Evolutionary conservation across 1,284 basidiomycete species (phyloP), one percentile per base, ranked within the genome.

Genomic region (Naganishia sp.): DNA sequence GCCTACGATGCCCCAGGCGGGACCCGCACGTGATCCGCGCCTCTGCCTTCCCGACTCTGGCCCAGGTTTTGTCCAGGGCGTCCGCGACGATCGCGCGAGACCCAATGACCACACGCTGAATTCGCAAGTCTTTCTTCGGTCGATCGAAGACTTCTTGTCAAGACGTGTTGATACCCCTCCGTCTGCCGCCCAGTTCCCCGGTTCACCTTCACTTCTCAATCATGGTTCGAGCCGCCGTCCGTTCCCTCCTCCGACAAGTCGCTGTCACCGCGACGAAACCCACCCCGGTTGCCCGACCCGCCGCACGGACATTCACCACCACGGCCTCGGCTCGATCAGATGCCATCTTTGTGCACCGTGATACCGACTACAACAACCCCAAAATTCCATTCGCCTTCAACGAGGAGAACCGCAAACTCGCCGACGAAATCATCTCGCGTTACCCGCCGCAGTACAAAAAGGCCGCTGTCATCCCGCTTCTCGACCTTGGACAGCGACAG

Each of bases 371-470:
- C 80, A 97, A 97, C 83, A 94, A 94, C 80, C 87, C 91, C 45
- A 87, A 86, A 89, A 94, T 97, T 78, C 86, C 90, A 11, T 99
- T 99, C 80, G 85, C 89, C 74, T 96, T 97, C 81, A 85, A 84
- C 69, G 76, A 85, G 3, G 88, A 89, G 75, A 95, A 94, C 84
- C 74, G 88, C 79, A 90, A 90, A 82, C 84, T 86, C 67, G 94
- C 93, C 0, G 75, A 95, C 72, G 88, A 92, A 79, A 91, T 97
- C 81, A 91, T 98, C 78, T 84, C 90, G 56, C 88, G 88, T 73
- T 99, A 99, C 83, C 95, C 95, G 5, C 84, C 90, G 57, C 95
- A 99, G 80, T 98, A 97, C 85, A 95, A 94, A 85, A 97, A 97
- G 81, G 92, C 90, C 17, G 96, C 96, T 41, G 90, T 94, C 73